Conservation (phyloP, 73 alveolate genomes). For the Paramecium sonneborni region DNA sequence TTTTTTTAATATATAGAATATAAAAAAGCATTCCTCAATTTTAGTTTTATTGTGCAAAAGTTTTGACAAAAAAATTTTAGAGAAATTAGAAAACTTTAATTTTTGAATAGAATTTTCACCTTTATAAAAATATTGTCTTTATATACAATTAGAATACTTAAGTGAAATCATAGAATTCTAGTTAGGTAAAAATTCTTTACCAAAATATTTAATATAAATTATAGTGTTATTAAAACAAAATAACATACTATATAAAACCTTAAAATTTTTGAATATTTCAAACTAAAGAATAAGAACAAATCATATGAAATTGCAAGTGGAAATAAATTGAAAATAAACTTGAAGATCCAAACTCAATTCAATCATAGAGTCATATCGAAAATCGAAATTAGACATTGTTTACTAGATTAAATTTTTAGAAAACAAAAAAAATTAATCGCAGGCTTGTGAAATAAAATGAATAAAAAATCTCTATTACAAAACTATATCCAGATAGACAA, state of each 20-base stretch:
- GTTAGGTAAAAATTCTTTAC: constrained; percentile 61
- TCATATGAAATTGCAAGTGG: not conserved
- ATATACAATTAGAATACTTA: no score
- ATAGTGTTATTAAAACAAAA: constrained; percentile 43
- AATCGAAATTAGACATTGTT: constrained; percentile 51
- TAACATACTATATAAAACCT: not conserved
- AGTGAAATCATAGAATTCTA: no score
- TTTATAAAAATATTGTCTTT: no score
- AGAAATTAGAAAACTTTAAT: no score
- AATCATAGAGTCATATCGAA: not conserved
- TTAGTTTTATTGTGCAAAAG: no score
- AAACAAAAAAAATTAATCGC: constrained; percentile 30
- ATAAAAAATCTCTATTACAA: not conserved
- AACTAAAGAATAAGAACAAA: not conserved
- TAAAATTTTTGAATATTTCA: not conserved
- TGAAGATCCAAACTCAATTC: not conserved
- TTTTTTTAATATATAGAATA: no score
- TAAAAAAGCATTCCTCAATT: no score
- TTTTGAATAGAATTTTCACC: no score
- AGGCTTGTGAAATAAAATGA: not conserved
- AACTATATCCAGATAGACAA: not conserved
- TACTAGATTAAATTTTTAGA: not conserved
- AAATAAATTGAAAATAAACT: not conserved
- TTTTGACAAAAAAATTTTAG: no score
- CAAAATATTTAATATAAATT: constrained; percentile 46